phyloP scores from a whole-genome alignment of 345 rosid genomes.

The Pelargonium nanum region DNA sequence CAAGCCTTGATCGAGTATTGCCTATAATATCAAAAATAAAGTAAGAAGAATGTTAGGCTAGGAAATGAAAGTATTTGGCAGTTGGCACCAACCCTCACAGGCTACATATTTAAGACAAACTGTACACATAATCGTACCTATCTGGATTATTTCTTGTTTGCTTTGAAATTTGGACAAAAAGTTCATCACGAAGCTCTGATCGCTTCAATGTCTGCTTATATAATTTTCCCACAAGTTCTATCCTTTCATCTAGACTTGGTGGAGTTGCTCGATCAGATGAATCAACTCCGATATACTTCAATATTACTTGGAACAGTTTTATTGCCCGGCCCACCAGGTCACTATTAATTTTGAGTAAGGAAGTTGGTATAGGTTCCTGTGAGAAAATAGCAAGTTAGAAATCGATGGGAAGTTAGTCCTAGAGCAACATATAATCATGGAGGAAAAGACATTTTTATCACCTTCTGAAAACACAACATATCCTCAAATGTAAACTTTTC shows the following conservation, averaged over 20 bases:
- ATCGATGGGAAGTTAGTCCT: not conserved
- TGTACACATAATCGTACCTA: slow-evolving; percentile 27
- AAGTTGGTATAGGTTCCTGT: slow-evolving; percentile 97
- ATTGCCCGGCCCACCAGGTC: slow-evolving; percentile 81
- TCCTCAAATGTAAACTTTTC: slow-evolving; percentile 92
- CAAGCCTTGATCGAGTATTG: slow-evolving; percentile 78
- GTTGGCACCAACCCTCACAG: not conserved
- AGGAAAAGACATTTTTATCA: slow-evolving; percentile 7
- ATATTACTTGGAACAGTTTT: slow-evolving; percentile 68
- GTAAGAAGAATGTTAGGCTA: no score
- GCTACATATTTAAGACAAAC: not conserved
- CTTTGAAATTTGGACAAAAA: slow-evolving; percentile 88
- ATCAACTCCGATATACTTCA: slow-evolving; percentile 91
- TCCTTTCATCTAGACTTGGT: slow-evolving; percentile 64
- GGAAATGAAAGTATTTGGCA: not conserved
- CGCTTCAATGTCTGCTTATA: slow-evolving; percentile 84
- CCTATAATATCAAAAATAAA: slow-evolving; percentile 27
- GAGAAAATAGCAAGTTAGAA: slow-evolving; percentile 13
- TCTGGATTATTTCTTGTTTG: slow-evolving; percentile 94
- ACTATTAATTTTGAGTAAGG: slow-evolving; percentile 70
- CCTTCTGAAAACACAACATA: slow-evolving; percentile 97
- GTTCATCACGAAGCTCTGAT: slow-evolving; percentile 93
- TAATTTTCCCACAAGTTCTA: slow-evolving; percentile 78
- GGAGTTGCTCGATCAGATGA: slow-evolving; percentile 65
- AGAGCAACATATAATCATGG: not conserved